Evolutionary conservation across 495 filamentous ascomycete species (phyloP).

Genomic region (Xylaria telfairii): DNA sequence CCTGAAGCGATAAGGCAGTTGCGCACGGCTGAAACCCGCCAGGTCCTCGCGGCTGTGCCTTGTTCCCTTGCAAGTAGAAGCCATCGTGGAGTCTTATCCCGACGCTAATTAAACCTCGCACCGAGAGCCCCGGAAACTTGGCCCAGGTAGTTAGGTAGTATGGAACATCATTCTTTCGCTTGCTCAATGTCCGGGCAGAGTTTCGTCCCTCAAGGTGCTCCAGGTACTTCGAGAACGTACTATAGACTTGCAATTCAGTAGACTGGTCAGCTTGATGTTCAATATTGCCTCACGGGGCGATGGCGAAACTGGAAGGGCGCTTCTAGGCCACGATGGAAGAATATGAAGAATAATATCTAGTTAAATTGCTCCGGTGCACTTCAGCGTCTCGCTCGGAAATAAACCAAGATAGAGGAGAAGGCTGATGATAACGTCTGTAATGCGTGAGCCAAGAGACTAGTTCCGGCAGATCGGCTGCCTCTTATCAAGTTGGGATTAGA

Average conservation of each 20-base stretch:
- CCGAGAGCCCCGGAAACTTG: constrained; percentile 40
- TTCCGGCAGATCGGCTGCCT: constrained; percentile 29
- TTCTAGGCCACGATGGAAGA: constrained; percentile 9
- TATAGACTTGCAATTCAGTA: constrained; percentile 19
- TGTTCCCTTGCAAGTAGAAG: constrained; percentile 35
- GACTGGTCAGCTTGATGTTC: constrained; percentile 11
- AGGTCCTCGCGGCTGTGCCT: constrained; percentile 40
- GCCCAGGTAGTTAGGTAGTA: constrained; percentile 32
- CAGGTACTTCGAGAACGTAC: constrained; percentile 3
- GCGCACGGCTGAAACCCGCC: constrained; percentile 5
- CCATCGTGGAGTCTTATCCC: constrained; percentile 46
- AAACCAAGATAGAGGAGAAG: constrained; percentile 25
- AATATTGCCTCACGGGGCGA: constrained; percentile 12
- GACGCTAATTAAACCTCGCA: constrained; percentile 45
- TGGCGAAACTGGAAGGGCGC: constrained; percentile 5
- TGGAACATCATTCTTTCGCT: constrained; percentile 23
- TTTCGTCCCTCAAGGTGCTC: constrained; percentile 17
- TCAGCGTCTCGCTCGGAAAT: not conserved
- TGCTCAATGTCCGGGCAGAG: not conserved
- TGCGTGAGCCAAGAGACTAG: constrained; percentile 16
- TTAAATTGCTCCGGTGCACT: not conserved
- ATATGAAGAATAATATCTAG: constrained; percentile 10
- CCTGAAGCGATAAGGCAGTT: not conserved
- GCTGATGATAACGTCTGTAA: constrained; percentile 21
- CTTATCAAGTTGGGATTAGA: constrained; percentile 30